These are phyloP conservation scores for Russula dissimulans DNA, from an alignment of 768 basidiomycete species.

Conservation along the genomic window DNA sequence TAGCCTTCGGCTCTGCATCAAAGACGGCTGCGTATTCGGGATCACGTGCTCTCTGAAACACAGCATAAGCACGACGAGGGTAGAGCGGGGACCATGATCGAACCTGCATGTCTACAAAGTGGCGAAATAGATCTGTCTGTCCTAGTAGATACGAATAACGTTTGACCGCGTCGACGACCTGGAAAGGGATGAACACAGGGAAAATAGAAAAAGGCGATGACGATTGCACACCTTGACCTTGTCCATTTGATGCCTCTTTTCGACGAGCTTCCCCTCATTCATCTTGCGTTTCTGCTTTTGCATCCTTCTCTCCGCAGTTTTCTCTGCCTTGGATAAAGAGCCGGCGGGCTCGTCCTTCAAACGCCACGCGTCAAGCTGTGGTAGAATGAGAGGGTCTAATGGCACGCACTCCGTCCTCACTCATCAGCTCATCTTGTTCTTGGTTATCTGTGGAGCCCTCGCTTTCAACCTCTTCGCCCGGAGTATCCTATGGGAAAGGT, in stretches of 20 bases:
- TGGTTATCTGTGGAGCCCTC: conserved; percentile 46
- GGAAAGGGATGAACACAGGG: conserved; percentile 10
- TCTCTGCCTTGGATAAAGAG: conserved; percentile 29
- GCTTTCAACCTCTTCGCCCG: conserved; percentile 65
- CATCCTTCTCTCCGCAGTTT: conserved; percentile 32
- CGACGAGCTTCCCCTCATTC: conserved; percentile 59
- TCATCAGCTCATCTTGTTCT: conserved; percentile 52
- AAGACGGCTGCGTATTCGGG: conserved; percentile 88
- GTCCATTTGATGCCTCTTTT: conserved; percentile 75
- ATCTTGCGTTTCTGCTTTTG: conserved; percentile 52
- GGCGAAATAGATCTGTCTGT: conserved; percentile 96
- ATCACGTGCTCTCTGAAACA: conserved; percentile 61
- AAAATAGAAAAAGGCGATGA: background rate
- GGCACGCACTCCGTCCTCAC: conserved; percentile 32
- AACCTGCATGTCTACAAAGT: conserved; percentile 96
- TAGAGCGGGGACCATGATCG: conserved; percentile 10
- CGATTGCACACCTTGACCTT: conserved; percentile 61
- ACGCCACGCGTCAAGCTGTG: conserved; percentile 28
- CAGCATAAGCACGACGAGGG: background rate
- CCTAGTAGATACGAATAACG: conserved; percentile 96
- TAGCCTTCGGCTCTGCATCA: conserved; percentile 77
- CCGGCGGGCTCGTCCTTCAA: conserved; percentile 34
- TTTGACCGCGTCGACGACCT: conserved; percentile 92
- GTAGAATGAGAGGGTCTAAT: conserved; percentile 1
- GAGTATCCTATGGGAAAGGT: conserved; percentile 41